Evolutionary conservation across 192 early-diverging fungal genomes (phyloP).

Genomic region (Rhizophagus sp.): DNA sequence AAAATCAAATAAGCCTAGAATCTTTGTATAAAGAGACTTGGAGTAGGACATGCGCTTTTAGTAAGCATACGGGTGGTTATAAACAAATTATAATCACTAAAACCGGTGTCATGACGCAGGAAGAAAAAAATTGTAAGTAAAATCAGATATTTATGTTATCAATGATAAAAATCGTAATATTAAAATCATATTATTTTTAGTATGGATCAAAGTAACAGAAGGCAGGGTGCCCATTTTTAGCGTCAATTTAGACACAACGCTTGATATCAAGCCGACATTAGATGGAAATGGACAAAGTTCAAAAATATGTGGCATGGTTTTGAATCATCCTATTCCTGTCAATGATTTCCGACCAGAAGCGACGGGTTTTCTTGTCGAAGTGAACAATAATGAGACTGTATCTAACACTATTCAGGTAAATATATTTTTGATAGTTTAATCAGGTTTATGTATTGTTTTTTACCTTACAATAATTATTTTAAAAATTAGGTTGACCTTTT

Average conservation of each 20-base stretch:
- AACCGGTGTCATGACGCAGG: neutral
- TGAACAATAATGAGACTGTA: neutral
- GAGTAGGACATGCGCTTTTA: neutral
- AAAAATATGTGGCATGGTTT: constrained; percentile 18
- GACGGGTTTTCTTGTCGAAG: constrained; percentile 14
- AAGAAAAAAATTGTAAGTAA: constrained; percentile 15
- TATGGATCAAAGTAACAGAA: constrained; percentile 11
- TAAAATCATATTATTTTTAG: neutral
- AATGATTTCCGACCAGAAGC: neutral
- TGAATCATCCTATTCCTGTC: constrained; percentile 22
- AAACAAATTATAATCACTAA: constrained; percentile 6
- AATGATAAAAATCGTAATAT: too few relatives aligned
- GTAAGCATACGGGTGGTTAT: neutral
- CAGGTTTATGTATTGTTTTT: too few relatives aligned
- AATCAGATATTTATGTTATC: too few relatives aligned
- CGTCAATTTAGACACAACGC: neutral
- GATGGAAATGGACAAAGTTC: neutral
- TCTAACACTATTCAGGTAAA: constrained; percentile 24
- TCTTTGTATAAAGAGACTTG: neutral
- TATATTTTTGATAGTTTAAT: neutral
- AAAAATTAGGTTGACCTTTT: constrained; percentile 1
- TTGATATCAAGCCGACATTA: neutral
- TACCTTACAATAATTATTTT: too few relatives aligned
- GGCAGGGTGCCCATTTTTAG: neutral
- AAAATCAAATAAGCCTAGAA: neutral